Conservation (phyloP, 129 eudicot genomes). For the carrot (Daucus carota) region DNA sequence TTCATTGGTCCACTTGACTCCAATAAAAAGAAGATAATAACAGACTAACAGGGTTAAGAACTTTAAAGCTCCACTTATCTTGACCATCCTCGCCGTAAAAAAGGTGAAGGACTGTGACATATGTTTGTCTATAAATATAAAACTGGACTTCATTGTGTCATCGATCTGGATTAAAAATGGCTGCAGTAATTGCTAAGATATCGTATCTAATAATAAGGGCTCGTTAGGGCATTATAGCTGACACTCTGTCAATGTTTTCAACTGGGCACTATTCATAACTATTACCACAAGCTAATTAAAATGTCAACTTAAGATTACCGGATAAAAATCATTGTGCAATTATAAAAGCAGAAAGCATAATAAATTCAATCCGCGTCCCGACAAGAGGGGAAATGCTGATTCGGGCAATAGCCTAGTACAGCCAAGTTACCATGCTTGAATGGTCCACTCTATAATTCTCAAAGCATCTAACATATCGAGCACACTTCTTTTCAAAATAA, state of each 20-base stretch:
- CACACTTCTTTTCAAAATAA: not conserved
- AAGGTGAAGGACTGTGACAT: not conserved
- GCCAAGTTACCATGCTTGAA: not conserved
- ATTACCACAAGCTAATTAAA: not conserved
- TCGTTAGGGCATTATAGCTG: not conserved
- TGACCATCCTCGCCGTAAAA: not conserved
- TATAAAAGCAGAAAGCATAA: not conserved
- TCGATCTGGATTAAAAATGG: too few relatives aligned
- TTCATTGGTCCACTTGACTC: not conserved
- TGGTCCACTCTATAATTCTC: not conserved
- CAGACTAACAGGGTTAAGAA: not conserved
- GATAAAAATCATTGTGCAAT: not conserved
- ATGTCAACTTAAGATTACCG: not conserved
- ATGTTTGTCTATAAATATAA: not conserved
- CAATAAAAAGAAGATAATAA: not conserved
- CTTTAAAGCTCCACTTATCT: not conserved
- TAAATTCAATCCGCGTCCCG: not conserved
- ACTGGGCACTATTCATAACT: not conserved
- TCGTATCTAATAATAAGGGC: not conserved
- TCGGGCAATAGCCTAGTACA: not conserved
- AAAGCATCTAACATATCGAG: not conserved
- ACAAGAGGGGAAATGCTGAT: not conserved
- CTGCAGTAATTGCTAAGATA: not conserved
- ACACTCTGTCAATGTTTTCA: not conserved
- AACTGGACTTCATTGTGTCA: not conserved